phyloP scores from a whole-genome alignment of 129 eudicot genomes.

The Lactuca sativa region DNA sequence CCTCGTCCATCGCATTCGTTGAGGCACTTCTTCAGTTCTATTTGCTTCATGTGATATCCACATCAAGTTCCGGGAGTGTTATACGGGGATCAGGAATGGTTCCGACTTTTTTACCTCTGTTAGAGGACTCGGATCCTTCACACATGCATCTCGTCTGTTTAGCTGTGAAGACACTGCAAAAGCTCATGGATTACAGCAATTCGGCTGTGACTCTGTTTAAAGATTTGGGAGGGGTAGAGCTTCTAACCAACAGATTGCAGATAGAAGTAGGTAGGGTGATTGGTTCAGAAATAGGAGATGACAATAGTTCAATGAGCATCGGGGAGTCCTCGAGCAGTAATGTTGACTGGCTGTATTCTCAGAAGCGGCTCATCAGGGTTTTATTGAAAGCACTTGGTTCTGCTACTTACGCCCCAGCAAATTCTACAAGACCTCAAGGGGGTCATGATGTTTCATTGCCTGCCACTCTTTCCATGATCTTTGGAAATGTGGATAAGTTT shows the following conservation, averaged over 20 bases:
- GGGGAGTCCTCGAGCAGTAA: slow-evolving; percentile 48
- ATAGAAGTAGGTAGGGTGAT: slow-evolving; percentile 85
- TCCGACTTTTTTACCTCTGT: slow-evolving; percentile 89
- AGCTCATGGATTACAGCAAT: slow-evolving; percentile 98
- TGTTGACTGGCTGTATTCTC: slow-evolving; percentile 53
- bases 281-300: slow-evolving; percentile 42
- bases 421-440: slow-evolving; percentile 64
- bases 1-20: slow-evolving; percentile 79
- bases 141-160: slow-evolving; percentile 91
- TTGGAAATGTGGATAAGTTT: slow-evolving; percentile 69
- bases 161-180: slow-evolving; percentile 89
- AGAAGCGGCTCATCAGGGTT: slow-evolving; percentile 81
- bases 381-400: slow-evolving; percentile 90
- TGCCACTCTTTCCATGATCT: slow-evolving; percentile 59
- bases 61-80: slow-evolving; percentile 87
- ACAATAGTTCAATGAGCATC: slow-evolving; percentile 38
- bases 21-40: slow-evolving; percentile 96
- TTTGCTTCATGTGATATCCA: slow-evolving; percentile 92
- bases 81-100: slow-evolving; percentile 97
- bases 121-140: slow-evolving; percentile 72
- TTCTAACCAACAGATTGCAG: slow-evolving; percentile 70
- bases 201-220: slow-evolving; percentile 93
- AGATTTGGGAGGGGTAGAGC: slow-evolving; percentile 95
- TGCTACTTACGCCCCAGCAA: slow-evolving; percentile 88
- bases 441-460: slow-evolving; percentile 75